Evolutionary conservation across 2,329 filamentous ascomycete genomes (phyloP), one percentile per base, ranked within the genome.

Genomic region (Ambrosiella beaveri): DNA sequence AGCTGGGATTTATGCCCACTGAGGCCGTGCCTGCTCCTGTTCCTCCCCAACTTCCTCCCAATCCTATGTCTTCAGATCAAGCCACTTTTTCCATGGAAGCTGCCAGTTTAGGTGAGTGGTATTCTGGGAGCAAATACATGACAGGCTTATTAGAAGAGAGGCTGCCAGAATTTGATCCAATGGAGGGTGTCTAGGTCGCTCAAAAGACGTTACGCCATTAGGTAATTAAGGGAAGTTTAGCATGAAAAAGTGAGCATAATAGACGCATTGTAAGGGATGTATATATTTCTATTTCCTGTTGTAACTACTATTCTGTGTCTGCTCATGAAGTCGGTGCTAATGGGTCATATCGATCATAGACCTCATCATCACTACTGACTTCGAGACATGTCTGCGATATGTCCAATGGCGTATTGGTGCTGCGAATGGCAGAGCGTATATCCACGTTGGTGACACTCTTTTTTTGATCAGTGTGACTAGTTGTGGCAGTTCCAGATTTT

Each of bases 271-370:
- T 27, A 4, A 4, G 27, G 3, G 27, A 27, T 27, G 27, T 27
- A 27, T 27, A 27, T 27, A 27, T 27, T 27, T 27, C 27, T 27
- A 4, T 27, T 27, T 27, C 27, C 27, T 27, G 27, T 27, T 27
- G 3, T 27, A 27, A 27, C 27, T 27, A 27, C 27, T 27, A 27
- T 27, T 27, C 3, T 27, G 27, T 27, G 3, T 27, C 27, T 27
- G 27, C 27, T 27, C 27, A 71, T 13, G 37, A 35, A 0, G 81
- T 84, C 27, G 81, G 81, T 56, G 71, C 70, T 40, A 74, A 70
- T 1, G 81, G 81, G 63, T 84, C 73, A 66, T 86, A 86, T 55
- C 83, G 73, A 62, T 85, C 79, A 65, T 88, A 86, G 1, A 78
- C 82, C 64, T 87, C 84, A 62, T 85, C 83, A 56, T 86, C 84